Conservation (phyloP, 192 early-diverging fungal species). For the Phycomyces nitens region DNA sequence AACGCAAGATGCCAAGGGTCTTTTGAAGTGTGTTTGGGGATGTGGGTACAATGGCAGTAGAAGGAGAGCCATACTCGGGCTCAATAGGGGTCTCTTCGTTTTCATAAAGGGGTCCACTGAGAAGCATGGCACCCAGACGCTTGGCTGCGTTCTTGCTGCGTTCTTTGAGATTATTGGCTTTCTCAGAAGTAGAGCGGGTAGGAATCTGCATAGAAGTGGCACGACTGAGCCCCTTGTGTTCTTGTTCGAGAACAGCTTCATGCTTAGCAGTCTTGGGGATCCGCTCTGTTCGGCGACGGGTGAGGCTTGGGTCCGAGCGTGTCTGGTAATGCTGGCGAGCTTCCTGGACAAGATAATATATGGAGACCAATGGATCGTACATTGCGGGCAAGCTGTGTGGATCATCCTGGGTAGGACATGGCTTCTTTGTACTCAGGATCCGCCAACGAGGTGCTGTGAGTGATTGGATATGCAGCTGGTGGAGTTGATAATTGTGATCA, state of each 20-base stretch:
- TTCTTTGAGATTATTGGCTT: slow-evolving; percentile 13
- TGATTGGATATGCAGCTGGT: background rate
- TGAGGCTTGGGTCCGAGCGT: too few species aligned
- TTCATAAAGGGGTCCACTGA: too few species aligned
- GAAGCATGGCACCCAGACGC: slow-evolving; percentile 20
- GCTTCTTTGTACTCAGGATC: background rate
- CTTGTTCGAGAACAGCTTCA: too few species aligned
- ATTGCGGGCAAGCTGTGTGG: slow-evolving; percentile 26
- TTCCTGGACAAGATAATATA: slow-evolving; percentile 79
- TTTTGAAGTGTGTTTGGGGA: too few species aligned
- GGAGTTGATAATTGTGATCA: slow-evolving; percentile 12
- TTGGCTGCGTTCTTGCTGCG: slow-evolving; percentile 19
- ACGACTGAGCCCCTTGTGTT: background rate
- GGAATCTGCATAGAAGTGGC: background rate
- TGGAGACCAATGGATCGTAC: slow-evolving; percentile 70
- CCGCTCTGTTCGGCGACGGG: too few species aligned
- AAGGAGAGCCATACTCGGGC: too few species aligned
- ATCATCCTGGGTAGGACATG: slow-evolving; percentile 16
- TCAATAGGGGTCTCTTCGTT: too few species aligned
- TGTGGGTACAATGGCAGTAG: too few species aligned
- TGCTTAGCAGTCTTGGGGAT: too few species aligned
- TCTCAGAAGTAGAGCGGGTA: slow-evolving; percentile 2
- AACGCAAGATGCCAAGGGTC: too few species aligned
- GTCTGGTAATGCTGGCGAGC: too few species aligned
- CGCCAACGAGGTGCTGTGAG: slow-evolving; percentile 1